Base-by-base conservation (phyloP, 495 filamentous ascomycete species). In the Chlorociboria aeruginascens region DNA sequence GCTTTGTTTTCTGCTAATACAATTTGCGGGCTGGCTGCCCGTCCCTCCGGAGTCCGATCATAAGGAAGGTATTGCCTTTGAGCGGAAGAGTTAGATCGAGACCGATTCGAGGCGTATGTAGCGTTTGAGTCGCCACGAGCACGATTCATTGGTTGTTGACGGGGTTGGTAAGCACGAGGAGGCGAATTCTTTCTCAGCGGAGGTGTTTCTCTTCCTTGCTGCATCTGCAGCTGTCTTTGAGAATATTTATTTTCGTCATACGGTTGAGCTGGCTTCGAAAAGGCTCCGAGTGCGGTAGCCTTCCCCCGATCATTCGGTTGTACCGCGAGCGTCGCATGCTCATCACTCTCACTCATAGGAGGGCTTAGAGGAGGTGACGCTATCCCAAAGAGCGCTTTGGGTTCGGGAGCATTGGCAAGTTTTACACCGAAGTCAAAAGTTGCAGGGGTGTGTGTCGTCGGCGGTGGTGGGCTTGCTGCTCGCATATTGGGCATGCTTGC, bases 161-260 rank as follows among this genome's bases (percentile, higher is more conserved):
- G 48, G 30, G 54, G 42, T 3, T 30, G 30, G 46, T 57, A 54
- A 0, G 54, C 45, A 32, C 49, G 35, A 13, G 58, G 48, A 14
- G 58, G 55, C 7, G 58, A 61, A 16, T 43, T 35, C 32, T 61
- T 61, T 12, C 58, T 46, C 2, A 47, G 28, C 9, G 54, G 57
- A 17, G 72, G 69, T 8, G 69, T 70, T 36, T 76, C 71, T 20
- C 73, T 71, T 17, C 81, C 83, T 59, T 84, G 76, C 45, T 86
- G 84, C 65, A 92, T 73, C 57, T 83, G 81, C 31, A 85, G 61
- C 54, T 93, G 86, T 31, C 89, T 80, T 54, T 89, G 81, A 8
- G 82, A 76, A 49, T 89, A 95, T 54, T 85, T 84, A 33, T 83
- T 77, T 55, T 95, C 89, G 54, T 92, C 84, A 45, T 89, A 95